Base-by-base conservation (phyloP, 1,284 basidiomycete genomes). In the Agroathelia rolfsii region DNA sequence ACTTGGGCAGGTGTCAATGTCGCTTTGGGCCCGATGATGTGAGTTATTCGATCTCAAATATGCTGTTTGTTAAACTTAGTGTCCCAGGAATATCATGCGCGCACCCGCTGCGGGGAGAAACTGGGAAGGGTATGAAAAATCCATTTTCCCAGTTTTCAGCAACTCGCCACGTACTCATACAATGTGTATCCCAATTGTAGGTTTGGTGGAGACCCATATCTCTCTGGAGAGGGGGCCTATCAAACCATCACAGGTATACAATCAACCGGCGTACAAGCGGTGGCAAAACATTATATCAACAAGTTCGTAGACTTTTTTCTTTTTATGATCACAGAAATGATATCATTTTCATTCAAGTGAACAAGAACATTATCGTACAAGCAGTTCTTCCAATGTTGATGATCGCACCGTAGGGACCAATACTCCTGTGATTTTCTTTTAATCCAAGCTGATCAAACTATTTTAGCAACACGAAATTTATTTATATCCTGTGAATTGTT, bases 281-380 rank as follows among this genome's bases (percentile, higher is more conserved):
- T 61, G 29, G 74, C 75, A 11, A 81, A 80, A 50, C 75, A 80
- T 48, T 76, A 66, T 46, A 64, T 72, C 45, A 70, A 72, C 48
- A 73, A 70, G 54, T 59, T 34, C 14, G 49, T 18, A 1, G 12
- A 19, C 16, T 24, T 18, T 11, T 14, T 4, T 12, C 15, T 14
- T 12, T n/a, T 13, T n/a, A 24, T 24, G 22, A 2, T 32, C 6
- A 17, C 10, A 9, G 26, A n/a, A n/a, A 10, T 11, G 13, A 21
- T n/a, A 15, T 27, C 13, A 13, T 17, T 23, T 32, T 13, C 17
- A n/a, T 28, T n/a, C n/a, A n/a, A 59, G 57, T 41, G 69, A 74
- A 38, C 73, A 76, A 51, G 74, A 76, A 46, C 70, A 73, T 48
- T 71, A 59, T 44, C 58, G 72, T 24, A 58, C 55, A 7, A 48